phyloP scores from a whole-genome alignment of 495 filamentous ascomycete genomes.

The Xylaria castorea region DNA sequence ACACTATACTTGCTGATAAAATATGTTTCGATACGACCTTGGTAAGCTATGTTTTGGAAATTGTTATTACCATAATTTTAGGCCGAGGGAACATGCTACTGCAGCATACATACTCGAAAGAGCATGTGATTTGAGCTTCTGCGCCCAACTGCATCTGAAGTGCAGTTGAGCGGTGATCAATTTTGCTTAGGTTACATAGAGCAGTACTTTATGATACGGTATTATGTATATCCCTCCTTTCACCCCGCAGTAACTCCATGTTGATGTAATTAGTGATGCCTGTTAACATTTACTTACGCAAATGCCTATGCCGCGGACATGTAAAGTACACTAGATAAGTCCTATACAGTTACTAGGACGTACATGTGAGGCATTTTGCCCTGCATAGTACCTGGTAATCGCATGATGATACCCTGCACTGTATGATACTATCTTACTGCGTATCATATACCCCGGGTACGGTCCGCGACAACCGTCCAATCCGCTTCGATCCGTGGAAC shows the following conservation, averaged over 20 bases:
- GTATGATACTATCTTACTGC: neutral
- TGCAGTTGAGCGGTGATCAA: neutral
- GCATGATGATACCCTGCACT: neutral
- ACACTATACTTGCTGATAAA: neutral
- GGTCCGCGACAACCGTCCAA: neutral
- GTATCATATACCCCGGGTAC: neutral
- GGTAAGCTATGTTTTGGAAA: neutral
- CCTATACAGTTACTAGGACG: neutral
- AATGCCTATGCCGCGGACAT: neutral
- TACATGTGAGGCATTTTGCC: conserved; percentile 2
- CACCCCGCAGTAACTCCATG: neutral
- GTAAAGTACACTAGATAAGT: neutral
- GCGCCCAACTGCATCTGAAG: neutral
- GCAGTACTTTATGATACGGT: too few species aligned
- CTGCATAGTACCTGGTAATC: neutral
- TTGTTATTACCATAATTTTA: neutral
- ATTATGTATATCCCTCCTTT: neutral
- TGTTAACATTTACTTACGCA: neutral
- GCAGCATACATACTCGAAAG: neutral
- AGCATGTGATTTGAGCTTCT: neutral
- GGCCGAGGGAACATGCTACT: neutral
- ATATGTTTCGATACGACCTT: neutral
- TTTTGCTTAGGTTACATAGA: too few species aligned
- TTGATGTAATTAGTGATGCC: neutral
- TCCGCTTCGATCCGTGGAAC: neutral